phyloP scores from a whole-genome alignment of 805 yeast species.

The Candida qinlingensis region DNA sequence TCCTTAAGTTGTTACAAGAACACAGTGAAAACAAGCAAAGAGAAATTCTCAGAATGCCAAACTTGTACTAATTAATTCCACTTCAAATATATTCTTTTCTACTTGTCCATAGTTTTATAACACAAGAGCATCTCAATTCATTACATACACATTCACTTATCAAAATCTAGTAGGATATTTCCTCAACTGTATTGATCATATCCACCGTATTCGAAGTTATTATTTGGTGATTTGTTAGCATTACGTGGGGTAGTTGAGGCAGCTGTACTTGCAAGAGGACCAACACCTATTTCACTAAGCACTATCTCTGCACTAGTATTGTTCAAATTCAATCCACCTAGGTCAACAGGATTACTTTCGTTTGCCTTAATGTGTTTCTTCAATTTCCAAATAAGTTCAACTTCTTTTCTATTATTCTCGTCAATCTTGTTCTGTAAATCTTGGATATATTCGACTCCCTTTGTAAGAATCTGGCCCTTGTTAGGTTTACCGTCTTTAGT shows the following conservation, averaged over 20 bases:
- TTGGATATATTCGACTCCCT: constrained; percentile 68
- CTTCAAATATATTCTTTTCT: not conserved
- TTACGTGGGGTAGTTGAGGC: constrained; percentile 25
- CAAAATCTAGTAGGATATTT: too few species aligned
- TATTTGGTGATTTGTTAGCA: constrained; percentile 21
- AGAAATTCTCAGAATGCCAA: constrained; percentile 85
- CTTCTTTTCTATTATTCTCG: constrained; percentile 71
- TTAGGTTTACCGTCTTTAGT: constrained; percentile 83
- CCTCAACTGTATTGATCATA: constrained; percentile 30
- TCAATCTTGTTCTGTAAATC: constrained; percentile 68
- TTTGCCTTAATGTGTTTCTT: constrained; percentile 45
- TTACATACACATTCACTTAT: not conserved
- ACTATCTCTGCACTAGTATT: constrained; percentile 78
- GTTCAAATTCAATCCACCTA: constrained; percentile 33
- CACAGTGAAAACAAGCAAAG: constrained; percentile 67
- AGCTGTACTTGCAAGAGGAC: constrained; percentile 53
- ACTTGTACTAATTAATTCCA: constrained; percentile 27
- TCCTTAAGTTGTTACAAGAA: constrained; percentile 63
- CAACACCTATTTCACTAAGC: constrained; percentile 75
- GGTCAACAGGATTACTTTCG: constrained; percentile 33
- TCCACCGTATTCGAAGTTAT: constrained; percentile 34
- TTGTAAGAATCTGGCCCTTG: constrained; percentile 75
- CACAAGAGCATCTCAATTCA: constrained; percentile 1
- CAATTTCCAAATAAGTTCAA: constrained; percentile 59
- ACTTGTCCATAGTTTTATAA: not conserved